These are phyloP conservation scores for Chalciporus piperatus DNA, from an alignment of 768 basidiomycete genomes.

Conservation along the genomic window DNA sequence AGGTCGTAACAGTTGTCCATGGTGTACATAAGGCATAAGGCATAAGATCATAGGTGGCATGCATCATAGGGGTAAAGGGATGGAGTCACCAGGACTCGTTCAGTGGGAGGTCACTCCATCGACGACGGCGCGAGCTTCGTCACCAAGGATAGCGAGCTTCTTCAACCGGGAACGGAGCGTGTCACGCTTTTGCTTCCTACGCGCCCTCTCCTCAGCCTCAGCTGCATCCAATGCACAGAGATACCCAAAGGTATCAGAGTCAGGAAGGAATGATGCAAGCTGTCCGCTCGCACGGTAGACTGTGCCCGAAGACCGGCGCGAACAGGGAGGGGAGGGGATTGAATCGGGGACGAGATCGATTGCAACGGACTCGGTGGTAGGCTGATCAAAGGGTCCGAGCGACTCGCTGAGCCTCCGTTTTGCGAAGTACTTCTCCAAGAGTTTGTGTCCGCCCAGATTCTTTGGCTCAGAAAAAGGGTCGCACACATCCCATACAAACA, in stretches of 20 bases:
- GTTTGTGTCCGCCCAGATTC: background rate
- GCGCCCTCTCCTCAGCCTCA: background rate
- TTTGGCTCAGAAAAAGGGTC: constrained; percentile 14
- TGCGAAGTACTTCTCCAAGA: background rate
- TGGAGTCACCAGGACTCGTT: background rate
- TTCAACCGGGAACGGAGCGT: constrained; percentile 6
- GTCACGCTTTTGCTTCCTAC: constrained; percentile 3
- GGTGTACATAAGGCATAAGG: background rate
- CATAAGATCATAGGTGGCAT: background rate
- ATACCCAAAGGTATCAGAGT: constrained; percentile 1
- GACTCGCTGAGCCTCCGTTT: background rate
- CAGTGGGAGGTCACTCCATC: background rate
- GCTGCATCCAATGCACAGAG: background rate
- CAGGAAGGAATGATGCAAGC: background rate
- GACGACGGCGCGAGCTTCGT: constrained; percentile 6
- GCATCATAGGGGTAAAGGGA: background rate
- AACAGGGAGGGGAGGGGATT: background rate
- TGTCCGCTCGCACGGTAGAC: background rate
- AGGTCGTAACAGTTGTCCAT: background rate
- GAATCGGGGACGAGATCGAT: background rate
- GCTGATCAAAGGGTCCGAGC: constrained; percentile 3
- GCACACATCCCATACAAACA: constrained; percentile 16
- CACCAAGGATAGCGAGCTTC: constrained; percentile 8
- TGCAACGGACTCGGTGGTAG: background rate
- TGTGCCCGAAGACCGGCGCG: background rate